These are phyloP conservation scores for Nakazawaea ernobii DNA, from an alignment of 805 yeast genomes.

Conservation along the genomic window DNA sequence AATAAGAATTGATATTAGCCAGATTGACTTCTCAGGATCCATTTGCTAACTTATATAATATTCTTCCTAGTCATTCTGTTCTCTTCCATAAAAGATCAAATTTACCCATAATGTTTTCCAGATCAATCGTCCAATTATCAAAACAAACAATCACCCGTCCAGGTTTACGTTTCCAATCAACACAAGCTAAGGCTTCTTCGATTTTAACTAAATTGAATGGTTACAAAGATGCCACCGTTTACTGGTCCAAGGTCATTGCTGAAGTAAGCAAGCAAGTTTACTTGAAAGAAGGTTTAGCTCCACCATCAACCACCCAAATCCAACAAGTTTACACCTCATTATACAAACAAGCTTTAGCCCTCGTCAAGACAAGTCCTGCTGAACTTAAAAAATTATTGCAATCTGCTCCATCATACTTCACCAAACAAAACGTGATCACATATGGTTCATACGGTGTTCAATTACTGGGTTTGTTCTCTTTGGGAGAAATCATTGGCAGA, in stretches of 20 bases:
- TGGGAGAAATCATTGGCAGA: constrained; percentile 96
- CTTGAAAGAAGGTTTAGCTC: constrained; percentile 88
- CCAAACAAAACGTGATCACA: constrained; percentile 54
- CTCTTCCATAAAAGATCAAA: neutral
- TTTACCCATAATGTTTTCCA: constrained; percentile 12
- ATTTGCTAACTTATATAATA: no score
- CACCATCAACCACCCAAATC: constrained; percentile 76
- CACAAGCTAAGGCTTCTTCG: constrained; percentile 35
- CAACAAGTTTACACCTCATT: constrained; percentile 62
- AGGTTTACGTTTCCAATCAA: constrained; percentile 29
- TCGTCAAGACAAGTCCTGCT: constrained; percentile 51
- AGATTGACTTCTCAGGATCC: no score
- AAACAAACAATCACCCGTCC: constrained; percentile 10
- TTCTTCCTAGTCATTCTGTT: no score
- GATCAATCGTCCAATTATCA: constrained; percentile 13
- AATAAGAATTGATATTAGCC: neutral
- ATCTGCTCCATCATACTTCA: constrained; percentile 30
- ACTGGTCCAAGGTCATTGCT: constrained; percentile 65
- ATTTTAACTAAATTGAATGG: constrained; percentile 29
- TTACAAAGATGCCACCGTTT: constrained; percentile 52
- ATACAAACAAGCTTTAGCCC: constrained; percentile 37
- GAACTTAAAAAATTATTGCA: constrained; percentile 42
- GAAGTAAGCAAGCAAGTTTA: constrained; percentile 70
- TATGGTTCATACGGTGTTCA: constrained; percentile 77
- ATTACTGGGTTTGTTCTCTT: constrained; percentile 82